Evolutionary conservation across 352 stramenopile genomes (phyloP).

Genomic region (Phytophthora ramorum): DNA sequence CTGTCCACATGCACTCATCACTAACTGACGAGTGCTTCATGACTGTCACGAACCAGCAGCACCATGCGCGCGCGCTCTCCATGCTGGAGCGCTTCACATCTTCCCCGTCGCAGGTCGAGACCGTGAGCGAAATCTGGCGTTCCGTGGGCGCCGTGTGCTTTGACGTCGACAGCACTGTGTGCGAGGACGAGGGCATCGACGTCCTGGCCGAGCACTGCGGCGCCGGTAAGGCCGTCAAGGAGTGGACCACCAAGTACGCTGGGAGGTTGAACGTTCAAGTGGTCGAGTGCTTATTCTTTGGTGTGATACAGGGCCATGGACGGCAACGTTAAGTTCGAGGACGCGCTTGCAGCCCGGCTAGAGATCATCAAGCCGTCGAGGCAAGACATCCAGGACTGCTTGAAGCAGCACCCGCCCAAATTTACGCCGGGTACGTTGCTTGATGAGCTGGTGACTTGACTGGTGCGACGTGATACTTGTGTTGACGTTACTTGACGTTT

Average conservation of each 20-base stretch:
- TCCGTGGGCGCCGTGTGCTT: slow-evolving; percentile 83
- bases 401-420: slow-evolving; percentile 90
- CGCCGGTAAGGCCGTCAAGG: slow-evolving; percentile 93
- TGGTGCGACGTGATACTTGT: neutral
- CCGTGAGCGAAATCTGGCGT: slow-evolving; percentile 64
- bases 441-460: neutral
- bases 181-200: slow-evolving; percentile 98
- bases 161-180: slow-evolving; percentile 98
- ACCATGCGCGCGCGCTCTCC: slow-evolving; percentile 24
- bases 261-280: neutral
- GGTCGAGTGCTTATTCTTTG: neutral
- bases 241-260: slow-evolving; percentile 92
- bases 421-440: slow-evolving; percentile 79
- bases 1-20: neutral
- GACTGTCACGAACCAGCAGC: slow-evolving; percentile 22
- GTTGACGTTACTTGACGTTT: neutral
- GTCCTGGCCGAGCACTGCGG: slow-evolving; percentile 97
- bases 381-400: slow-evolving; percentile 89
- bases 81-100: slow-evolving; percentile 37
- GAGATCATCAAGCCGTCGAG: slow-evolving; percentile 96
- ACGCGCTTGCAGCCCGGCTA: slow-evolving; percentile 95
- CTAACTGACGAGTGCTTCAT: slow-evolving; percentile 7
- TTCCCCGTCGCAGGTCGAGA: slow-evolving; percentile 24
- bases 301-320: slow-evolving; percentile 95
- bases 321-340: slow-evolving; percentile 97